These are phyloP conservation scores for Krasilnikovozyma curviuscula DNA, from an alignment of 768 basidiomycete species.

Conservation along the genomic window DNA sequence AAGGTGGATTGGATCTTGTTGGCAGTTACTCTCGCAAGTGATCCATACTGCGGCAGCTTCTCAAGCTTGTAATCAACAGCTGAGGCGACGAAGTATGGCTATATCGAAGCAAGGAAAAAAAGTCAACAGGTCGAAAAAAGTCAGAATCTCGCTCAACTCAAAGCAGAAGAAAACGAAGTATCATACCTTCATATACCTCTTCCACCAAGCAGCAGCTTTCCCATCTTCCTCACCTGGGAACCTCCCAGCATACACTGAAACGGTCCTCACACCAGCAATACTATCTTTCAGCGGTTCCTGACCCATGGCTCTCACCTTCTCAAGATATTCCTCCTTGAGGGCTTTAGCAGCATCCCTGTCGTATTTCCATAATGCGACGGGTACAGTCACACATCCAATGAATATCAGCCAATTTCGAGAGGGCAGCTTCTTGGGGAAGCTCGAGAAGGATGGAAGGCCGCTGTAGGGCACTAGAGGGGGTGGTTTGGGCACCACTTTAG, in stretches of 20 bases:
- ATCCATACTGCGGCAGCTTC: conserved; percentile 63
- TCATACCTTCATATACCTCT: conserved; percentile 85
- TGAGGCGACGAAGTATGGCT: conserved; percentile 88
- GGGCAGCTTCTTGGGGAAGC: conserved; percentile 34
- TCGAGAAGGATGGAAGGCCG: background rate
- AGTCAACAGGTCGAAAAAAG: background rate
- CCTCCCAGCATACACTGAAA: conserved; percentile 68
- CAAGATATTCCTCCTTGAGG: conserved; percentile 58
- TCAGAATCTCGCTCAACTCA: background rate
- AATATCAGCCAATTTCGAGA: conserved; percentile 92
- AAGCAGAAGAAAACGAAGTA: background rate
- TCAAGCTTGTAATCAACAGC: conserved; percentile 81
- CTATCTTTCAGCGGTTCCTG: conserved; percentile 42
- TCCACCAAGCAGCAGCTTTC: conserved; percentile 50
- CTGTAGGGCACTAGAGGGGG: background rate
- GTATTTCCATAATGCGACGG: conserved; percentile 58
- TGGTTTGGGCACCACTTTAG: background rate
- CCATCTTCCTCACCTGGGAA: conserved; percentile 93
- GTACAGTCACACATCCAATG: conserved; percentile 49
- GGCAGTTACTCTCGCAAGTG: conserved; percentile 55
- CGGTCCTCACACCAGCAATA: conserved; percentile 50
- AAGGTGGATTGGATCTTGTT: conserved; percentile 52
- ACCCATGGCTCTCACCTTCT: conserved; percentile 57
- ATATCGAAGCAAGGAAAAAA: conserved; percentile 18
- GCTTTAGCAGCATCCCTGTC: conserved; percentile 63